phyloP scores from a whole-genome alignment of 345 rosid species.

The Microthlaspi erraticum region DNA sequence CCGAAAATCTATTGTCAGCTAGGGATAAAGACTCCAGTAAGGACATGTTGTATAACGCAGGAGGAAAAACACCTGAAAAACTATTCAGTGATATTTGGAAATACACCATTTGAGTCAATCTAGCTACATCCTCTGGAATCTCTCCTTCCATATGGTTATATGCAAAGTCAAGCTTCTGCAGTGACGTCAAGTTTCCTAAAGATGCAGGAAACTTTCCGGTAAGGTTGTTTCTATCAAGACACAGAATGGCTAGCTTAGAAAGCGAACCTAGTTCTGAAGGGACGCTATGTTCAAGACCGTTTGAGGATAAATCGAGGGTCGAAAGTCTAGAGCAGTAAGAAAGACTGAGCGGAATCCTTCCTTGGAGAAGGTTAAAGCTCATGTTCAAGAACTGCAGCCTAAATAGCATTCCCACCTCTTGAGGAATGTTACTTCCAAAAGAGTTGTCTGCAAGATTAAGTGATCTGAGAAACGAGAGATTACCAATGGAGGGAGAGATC shows the following conservation, averaged over 20 bases:
- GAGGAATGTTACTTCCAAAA: conserved; percentile 33
- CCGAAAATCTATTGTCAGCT: conserved; percentile 24
- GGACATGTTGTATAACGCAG: conserved; percentile 34
- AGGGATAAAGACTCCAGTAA: conserved; percentile 25
- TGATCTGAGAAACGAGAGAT: conserved; percentile 45
- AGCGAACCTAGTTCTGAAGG: conserved; percentile 38
- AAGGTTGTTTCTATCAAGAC: conserved; percentile 10
- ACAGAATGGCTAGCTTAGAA: conserved; percentile 4
- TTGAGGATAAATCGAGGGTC: conserved; percentile 33
- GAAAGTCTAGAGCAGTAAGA: conserved; percentile 32
- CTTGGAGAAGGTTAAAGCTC: conserved; percentile 36
- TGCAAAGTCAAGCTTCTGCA: conserved; percentile 29
- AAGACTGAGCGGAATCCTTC: conserved; percentile 30
- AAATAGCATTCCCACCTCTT: conserved; percentile 24
- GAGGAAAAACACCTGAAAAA: conserved; percentile 42
- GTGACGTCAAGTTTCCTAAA: conserved; percentile 42
- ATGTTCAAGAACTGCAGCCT: conserved; percentile 41
- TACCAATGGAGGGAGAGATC: conserved; percentile 46
- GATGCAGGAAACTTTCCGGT: conserved; percentile 31
- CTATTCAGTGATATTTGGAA: conserved; percentile 28
- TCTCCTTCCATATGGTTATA: conserved; percentile 35
- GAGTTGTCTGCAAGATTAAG: conserved; percentile 40
- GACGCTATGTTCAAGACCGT: conserved; percentile 6
- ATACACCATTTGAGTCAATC: conserved; percentile 26
- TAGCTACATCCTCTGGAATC: conserved; percentile 27